phyloP scores from a whole-genome alignment of 768 basidiomycete genomes.

The Pholiota microspora region DNA sequence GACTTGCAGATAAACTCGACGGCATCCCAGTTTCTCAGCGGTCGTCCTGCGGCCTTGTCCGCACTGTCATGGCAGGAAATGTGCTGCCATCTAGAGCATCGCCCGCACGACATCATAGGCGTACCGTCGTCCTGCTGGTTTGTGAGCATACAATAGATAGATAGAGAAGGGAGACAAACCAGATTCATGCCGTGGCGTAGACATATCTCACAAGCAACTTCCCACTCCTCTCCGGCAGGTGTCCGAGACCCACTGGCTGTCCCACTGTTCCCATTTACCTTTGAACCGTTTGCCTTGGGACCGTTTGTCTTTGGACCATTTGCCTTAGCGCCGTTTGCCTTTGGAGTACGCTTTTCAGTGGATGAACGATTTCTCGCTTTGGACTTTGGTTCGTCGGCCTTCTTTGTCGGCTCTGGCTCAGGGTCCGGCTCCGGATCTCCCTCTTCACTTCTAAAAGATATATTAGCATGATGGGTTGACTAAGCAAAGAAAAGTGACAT shows the following conservation, averaged over 20 bases:
- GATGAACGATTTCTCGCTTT: background rate
- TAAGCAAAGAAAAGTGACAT: background rate
- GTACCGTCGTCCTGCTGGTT: conserved; percentile 67
- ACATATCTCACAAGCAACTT: conserved; percentile 88
- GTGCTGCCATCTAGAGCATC: conserved; percentile 88
- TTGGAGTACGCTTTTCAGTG: conserved; percentile 7
- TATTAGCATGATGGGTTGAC: background rate
- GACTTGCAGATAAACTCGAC: conserved; percentile 77
- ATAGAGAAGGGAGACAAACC: conserved; percentile 35
- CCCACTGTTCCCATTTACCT: conserved; percentile 7
- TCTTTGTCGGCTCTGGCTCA: conserved; percentile 5
- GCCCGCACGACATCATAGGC: conserved; percentile 79
- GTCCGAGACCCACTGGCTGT: conserved; percentile 47
- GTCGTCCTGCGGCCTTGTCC: conserved; percentile 62
- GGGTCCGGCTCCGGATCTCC: background rate
- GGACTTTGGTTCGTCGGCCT: background rate
- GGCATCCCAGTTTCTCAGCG: conserved; percentile 78
- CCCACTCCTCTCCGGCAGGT: conserved; percentile 70
- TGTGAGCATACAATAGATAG: conserved; percentile 5
- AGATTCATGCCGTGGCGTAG: conserved; percentile 67
- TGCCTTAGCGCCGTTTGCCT: conserved; percentile 6
- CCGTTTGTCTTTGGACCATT: no score
- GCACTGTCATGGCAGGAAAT: conserved; percentile 78
- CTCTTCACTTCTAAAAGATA: conserved; percentile 4
- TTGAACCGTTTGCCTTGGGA: no score